phyloP scores from a whole-genome alignment of 805 yeast genomes.

The Metschnikowia bowlesiae region DNA sequence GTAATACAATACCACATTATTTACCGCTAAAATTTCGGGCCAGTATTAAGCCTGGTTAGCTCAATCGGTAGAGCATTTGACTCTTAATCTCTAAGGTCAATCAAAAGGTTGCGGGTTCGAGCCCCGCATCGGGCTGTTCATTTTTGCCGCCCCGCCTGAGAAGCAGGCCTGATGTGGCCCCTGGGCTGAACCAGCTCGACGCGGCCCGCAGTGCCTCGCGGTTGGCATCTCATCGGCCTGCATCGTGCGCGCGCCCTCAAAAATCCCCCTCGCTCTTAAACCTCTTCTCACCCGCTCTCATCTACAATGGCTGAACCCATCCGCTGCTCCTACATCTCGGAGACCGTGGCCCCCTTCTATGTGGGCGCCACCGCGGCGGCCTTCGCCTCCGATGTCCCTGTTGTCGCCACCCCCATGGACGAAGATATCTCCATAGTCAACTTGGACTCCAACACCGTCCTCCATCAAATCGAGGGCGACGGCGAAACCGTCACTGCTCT shows the following conservation, averaged over 20 bases:
- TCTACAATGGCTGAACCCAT: constrained; percentile 15
- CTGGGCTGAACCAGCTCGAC: too few species aligned
- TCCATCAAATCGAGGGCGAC: constrained; percentile 75
- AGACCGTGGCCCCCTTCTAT: constrained; percentile 73
- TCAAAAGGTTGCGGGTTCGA: constrained; percentile 22
- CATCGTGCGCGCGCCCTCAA: constrained; percentile 2
- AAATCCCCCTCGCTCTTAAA: neutral
- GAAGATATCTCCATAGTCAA: constrained; percentile 75
- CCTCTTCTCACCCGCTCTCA: neutral
- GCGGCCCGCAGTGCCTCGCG: too few species aligned
- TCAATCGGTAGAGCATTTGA: constrained; percentile 22
- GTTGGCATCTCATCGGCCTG: constrained; percentile 17
- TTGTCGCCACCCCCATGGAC: constrained; percentile 74
- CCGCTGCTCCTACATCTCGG: constrained; percentile 13
- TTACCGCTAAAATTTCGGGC: too few species aligned
- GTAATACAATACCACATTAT: too few species aligned
- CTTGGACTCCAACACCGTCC: constrained; percentile 49
- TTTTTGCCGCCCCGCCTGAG: constrained; percentile 2
- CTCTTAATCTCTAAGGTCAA: constrained; percentile 19
- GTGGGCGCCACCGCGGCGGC: constrained; percentile 79
- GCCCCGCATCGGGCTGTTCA: constrained; percentile 20
- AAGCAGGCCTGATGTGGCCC: too few species aligned
- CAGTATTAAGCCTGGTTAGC: constrained; percentile 16
- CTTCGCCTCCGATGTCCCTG: constrained; percentile 53
- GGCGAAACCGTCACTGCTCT: constrained; percentile 76